phyloP scores from a whole-genome alignment of 257 asterid genomes.

The Voacanga thouarsii region DNA sequence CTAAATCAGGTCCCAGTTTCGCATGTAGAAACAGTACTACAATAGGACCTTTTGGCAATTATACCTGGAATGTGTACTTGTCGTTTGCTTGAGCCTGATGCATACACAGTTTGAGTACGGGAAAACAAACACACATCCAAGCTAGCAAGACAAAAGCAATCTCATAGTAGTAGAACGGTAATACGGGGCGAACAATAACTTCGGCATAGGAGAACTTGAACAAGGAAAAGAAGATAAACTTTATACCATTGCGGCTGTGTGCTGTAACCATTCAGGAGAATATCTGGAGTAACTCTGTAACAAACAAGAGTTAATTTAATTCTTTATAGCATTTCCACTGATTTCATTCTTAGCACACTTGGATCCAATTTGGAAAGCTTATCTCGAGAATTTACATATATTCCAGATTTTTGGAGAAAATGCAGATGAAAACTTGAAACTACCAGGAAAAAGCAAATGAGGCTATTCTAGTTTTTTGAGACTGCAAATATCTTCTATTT shows the following conservation, averaged over 20 bases:
- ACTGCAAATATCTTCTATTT: background rate
- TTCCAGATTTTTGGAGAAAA: background rate
- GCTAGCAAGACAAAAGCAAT: background rate
- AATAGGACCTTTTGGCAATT: no score
- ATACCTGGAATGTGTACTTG: no score
- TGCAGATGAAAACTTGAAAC: background rate
- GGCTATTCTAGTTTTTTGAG: background rate
- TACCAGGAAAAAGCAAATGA: background rate
- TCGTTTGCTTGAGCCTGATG: no score
- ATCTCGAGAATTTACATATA: background rate
- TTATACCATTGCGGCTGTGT: no score
- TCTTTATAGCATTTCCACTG: background rate
- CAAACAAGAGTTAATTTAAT: background rate
- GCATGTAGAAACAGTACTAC: no score
- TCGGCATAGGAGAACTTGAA: background rate
- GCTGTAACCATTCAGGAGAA: no score
- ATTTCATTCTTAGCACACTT: background rate
- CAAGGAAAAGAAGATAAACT: no score
- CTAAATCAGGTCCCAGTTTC: no score
- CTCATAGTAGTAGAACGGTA: background rate
- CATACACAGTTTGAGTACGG: no score
- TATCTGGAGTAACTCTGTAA: no score
- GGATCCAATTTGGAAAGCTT: background rate
- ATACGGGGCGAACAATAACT: background rate
- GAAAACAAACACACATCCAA: background rate